Evolutionary conservation across 1,284 basidiomycete species (phyloP).

Genomic region (Ganoderma multipileum): DNA sequence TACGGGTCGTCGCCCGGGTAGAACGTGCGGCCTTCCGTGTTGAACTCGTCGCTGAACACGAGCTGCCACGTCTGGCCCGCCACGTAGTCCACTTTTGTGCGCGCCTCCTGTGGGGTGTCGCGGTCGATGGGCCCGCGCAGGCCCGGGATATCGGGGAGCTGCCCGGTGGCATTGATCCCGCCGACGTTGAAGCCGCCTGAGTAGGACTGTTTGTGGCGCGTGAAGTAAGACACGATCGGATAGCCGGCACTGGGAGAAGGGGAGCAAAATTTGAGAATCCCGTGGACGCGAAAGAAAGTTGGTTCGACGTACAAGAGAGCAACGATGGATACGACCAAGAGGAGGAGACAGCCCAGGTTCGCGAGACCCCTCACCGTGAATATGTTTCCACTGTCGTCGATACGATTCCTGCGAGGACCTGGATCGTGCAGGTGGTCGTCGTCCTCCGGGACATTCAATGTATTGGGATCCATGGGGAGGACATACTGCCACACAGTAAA

Average conservation of each 20-base stretch:
- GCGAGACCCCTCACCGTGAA: constrained; percentile 77
- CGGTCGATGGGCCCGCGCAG: constrained; percentile 77
- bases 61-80: constrained; percentile 62
- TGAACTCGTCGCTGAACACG: constrained; percentile 59
- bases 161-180: constrained; percentile 81
- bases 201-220: constrained; percentile 44
- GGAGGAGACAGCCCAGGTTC: constrained; percentile 80
- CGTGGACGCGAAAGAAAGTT: neutral
- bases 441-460: constrained; percentile 62
- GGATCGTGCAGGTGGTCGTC: constrained; percentile 80
- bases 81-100: constrained; percentile 63
- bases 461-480: constrained; percentile 67
- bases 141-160: constrained; percentile 66
- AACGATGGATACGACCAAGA: constrained; percentile 67
- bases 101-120: constrained; percentile 71
- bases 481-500: constrained; percentile 71
- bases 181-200: constrained; percentile 79
- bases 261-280: too few relatives aligned
- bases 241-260: neutral
- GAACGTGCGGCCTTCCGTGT: constrained; percentile 3
- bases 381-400: constrained; percentile 46
- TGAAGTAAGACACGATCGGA: neutral
- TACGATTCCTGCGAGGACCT: constrained; percentile 69
- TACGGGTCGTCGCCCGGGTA: constrained; percentile 12
- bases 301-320: constrained; percentile 70